A percentile compares a stretch with the other conserved stretches of the same genome.
phyloP scores from a whole-genome alignment of 352 stramenopile species.

The Saprolegnia parasitica region DNA sequence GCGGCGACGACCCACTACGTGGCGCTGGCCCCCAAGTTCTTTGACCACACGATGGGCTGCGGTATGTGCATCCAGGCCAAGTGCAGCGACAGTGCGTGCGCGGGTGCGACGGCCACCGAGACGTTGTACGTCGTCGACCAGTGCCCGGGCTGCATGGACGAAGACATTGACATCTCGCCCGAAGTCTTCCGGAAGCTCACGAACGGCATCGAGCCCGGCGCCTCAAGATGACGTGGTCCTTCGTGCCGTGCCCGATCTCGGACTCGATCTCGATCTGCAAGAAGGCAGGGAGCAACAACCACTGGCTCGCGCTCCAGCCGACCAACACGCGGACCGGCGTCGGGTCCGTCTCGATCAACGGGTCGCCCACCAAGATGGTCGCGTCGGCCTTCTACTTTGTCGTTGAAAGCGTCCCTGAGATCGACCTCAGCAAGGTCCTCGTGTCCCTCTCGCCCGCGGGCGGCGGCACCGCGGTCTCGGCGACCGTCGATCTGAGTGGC shows the following conservation, averaged over 20 bases:
- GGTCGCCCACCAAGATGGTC: slow-evolving; percentile 49
- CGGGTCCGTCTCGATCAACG: slow-evolving; percentile 50
- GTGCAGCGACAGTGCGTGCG: slow-evolving; percentile 49
- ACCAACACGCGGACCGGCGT: slow-evolving; percentile 52
- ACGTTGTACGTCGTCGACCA: slow-evolving; percentile 68
- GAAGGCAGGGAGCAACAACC: slow-evolving; percentile 53
- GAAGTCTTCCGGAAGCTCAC: slow-evolving; percentile 39
- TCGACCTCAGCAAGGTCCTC: slow-evolving; percentile 17
- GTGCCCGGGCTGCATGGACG: slow-evolving; percentile 47
- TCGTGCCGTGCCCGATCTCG: slow-evolving; percentile 32
- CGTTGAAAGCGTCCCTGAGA: slow-evolving; percentile 33
- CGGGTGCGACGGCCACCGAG: slow-evolving; percentile 30
- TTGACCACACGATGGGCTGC: slow-evolving; percentile 27
- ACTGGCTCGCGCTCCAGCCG: slow-evolving; percentile 61
- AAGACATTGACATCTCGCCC: slow-evolving; percentile 54
- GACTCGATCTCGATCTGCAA: slow-evolving; percentile 18
- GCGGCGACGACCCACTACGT: slow-evolving; percentile 51
- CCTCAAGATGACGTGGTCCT: slow-evolving; percentile 33
- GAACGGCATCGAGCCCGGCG: slow-evolving; percentile 28
- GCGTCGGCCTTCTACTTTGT: slow-evolving; percentile 65
- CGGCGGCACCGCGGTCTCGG: slow-evolving; percentile 10
- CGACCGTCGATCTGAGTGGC: slow-evolving; percentile 18
- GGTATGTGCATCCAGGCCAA: slow-evolving; percentile 42
- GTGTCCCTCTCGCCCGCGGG: slow-evolving; percentile 11
- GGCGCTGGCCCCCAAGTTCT: slow-evolving; percentile 45